A percentile compares a stretch with the other conserved stretches of the same genome.
Evolutionary conservation across 192 early-diverging fungal species (phyloP).

Genomic region (Bifiguratus adelaidae): DNA sequence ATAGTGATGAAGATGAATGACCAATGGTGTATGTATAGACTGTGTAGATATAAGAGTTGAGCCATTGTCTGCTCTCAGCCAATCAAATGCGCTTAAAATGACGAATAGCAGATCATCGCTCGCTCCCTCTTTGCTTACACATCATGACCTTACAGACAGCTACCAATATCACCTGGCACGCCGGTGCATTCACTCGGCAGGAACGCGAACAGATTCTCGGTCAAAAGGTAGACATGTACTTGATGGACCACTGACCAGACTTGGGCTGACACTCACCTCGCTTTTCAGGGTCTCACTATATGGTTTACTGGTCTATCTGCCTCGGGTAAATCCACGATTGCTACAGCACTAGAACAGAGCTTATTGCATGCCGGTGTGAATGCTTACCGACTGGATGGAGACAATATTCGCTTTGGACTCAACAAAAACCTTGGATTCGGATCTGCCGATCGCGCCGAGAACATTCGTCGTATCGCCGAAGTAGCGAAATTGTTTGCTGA

Average conservation of each 20-base stretch:
- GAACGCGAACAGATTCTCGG: conserved; percentile 63
- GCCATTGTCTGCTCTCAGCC: too few species aligned
- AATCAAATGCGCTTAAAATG: too few species aligned
- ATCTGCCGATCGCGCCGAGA: conserved; percentile 84
- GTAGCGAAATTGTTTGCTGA: conserved; percentile 90
- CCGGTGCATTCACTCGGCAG: conserved; percentile 56
- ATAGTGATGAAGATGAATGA: too few species aligned
- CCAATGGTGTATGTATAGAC: too few species aligned
- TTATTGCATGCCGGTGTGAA: conserved; percentile 61
- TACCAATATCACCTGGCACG: conserved; percentile 90
- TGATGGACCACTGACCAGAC: neutral
- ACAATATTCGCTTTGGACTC: conserved; percentile 95
- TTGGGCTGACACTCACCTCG: neutral
- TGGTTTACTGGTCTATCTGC: conserved; percentile 97
- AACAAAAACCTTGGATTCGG: conserved; percentile 94
- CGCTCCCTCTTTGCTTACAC: too few species aligned
- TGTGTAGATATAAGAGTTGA: too few species aligned
- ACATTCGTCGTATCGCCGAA: conserved; percentile 92
- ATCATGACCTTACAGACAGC: too few species aligned
- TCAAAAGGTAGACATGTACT: conserved; percentile 37
- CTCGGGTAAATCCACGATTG: conserved; percentile 88
- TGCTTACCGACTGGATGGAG: conserved; percentile 91
- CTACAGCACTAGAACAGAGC: conserved; percentile 82
- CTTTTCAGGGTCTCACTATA: conserved; percentile 65
- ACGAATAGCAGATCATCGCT: too few species aligned